Evolutionary conservation across 108 stramenopile genomes (phyloP).

Genomic region (Mediolabrus comicus): DNA sequence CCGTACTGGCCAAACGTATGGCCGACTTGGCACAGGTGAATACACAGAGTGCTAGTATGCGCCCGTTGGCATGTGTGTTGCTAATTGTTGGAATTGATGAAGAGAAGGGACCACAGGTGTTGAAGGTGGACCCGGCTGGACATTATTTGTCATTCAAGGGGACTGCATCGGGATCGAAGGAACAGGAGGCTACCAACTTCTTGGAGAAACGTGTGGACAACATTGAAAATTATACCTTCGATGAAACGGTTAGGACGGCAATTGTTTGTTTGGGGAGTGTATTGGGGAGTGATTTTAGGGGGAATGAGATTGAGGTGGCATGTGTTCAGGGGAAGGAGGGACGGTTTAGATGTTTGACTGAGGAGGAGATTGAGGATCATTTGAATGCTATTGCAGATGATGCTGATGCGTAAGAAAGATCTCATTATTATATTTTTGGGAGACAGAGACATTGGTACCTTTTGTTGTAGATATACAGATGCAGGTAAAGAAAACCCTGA

Average conservation of each 20-base stretch:
- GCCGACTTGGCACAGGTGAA: slow-evolving; percentile 98
- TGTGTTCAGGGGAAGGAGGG: slow-evolving; percentile 75
- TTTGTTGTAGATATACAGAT: too few relatives aligned
- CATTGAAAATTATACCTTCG: slow-evolving; percentile 53
- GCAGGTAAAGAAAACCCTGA: too few relatives aligned
- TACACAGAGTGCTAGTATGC: slow-evolving; percentile 93
- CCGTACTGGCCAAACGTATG: slow-evolving; percentile 91
- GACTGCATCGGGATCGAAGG: slow-evolving; percentile 91
- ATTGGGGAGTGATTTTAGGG: slow-evolving; percentile 93
- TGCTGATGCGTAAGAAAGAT: slow-evolving; percentile 70
- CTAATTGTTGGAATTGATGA: slow-evolving; percentile 96
- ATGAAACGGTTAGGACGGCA: slow-evolving; percentile 80
- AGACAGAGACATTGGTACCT: too few relatives aligned
- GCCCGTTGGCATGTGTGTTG: slow-evolving; percentile 89
- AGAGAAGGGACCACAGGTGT: slow-evolving; percentile 93
- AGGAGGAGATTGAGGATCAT: slow-evolving; percentile 95
- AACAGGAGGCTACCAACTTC: slow-evolving; percentile 98
- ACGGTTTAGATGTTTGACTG: slow-evolving; percentile 79
- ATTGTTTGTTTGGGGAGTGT: slow-evolving; percentile 95
- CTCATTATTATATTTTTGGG: neutral
- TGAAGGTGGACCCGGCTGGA: slow-evolving; percentile 99
- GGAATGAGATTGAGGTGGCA: slow-evolving; percentile 95
- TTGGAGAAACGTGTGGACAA: slow-evolving; percentile 94
- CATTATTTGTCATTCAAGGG: slow-evolving; percentile 96
- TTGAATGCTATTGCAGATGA: slow-evolving; percentile 98